Evolutionary conservation across 495 filamentous ascomycete genomes (phyloP).

Genomic region (Sphaerosporella brunnea): DNA sequence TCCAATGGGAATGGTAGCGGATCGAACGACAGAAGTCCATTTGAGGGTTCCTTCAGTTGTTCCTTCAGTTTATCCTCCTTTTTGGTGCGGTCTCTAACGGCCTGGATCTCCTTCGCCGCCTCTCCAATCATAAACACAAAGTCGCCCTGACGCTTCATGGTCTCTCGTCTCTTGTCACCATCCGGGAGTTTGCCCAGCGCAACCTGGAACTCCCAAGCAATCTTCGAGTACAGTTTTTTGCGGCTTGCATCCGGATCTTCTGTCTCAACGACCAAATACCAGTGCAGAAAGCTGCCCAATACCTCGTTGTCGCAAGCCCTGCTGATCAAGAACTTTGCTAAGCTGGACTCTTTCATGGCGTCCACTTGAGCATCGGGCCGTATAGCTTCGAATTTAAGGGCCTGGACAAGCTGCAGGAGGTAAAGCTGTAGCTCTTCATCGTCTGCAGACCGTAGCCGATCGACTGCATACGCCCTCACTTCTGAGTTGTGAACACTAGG

Average conservation of each 20-base stretch:
- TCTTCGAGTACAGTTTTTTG: constrained; percentile 69
- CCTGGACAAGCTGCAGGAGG: constrained; percentile 86
- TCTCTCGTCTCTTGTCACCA: constrained; percentile 53
- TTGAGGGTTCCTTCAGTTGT: constrained; percentile 70
- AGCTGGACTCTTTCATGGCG: constrained; percentile 60
- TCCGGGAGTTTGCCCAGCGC: constrained; percentile 47
- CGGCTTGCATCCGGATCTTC: constrained; percentile 61
- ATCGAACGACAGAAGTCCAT: constrained; percentile 65
- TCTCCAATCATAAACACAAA: constrained; percentile 71
- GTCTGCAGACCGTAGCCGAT: constrained; percentile 75
- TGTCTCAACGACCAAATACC: constrained; percentile 96
- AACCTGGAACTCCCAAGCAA: constrained; percentile 89
- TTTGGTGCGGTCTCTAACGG: constrained; percentile 52
- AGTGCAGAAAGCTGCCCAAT: constrained; percentile 87
- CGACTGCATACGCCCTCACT: constrained; percentile 83
- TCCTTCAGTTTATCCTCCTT: constrained; percentile 73
- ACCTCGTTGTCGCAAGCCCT: constrained; percentile 71
- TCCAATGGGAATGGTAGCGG: constrained; percentile 81
- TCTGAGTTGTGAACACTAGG: constrained; percentile 76
- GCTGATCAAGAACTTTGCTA: constrained; percentile 76
- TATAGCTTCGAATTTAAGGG: constrained; percentile 83
- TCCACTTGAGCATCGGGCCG: constrained; percentile 33
- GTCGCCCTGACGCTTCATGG: constrained; percentile 72
- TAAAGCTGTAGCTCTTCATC: constrained; percentile 89
- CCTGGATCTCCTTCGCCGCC: constrained; percentile 76